Percentiles rank a stretch among this genome's conserved stretches.
Conservation (phyloP, 1,139 yeast species). For the Suhomyces coccinellae region DNA sequence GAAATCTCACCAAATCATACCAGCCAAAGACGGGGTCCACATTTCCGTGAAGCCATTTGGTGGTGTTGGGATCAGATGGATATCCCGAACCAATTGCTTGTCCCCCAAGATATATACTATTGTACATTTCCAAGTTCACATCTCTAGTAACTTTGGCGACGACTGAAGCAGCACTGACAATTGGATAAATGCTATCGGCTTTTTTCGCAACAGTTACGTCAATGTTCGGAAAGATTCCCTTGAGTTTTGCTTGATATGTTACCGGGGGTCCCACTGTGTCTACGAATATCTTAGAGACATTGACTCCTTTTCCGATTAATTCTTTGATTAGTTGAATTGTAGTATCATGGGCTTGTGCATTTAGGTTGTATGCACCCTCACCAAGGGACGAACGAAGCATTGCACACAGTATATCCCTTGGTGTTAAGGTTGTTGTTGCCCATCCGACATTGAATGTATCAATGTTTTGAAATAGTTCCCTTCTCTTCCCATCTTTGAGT, state of each 20-base stretch:
- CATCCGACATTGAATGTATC: slow-evolving; percentile 75
- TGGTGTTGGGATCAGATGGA: slow-evolving; percentile 89
- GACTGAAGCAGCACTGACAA: slow-evolving; percentile 94
- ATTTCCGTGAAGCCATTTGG: slow-evolving; percentile 61
- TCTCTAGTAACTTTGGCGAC: slow-evolving; percentile 97
- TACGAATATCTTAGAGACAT: slow-evolving; percentile 70
- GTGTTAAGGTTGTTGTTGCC: slow-evolving; percentile 83
- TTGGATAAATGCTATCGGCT: slow-evolving; percentile 92
- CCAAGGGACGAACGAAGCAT: slow-evolving; percentile 67
- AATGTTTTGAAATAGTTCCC: slow-evolving; percentile 57
- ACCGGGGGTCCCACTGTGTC: slow-evolving; percentile 98
- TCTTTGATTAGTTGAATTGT: slow-evolving; percentile 74
- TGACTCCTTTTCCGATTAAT: slow-evolving; percentile 61
- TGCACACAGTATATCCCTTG: slow-evolving; percentile 83
- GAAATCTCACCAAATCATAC: slow-evolving; percentile 77
- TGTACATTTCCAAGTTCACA: slow-evolving; percentile 51
- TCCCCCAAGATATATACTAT: slow-evolving; percentile 24
- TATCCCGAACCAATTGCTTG: slow-evolving; percentile 81
- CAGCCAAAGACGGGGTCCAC: slow-evolving; percentile 85
- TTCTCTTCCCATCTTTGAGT: slow-evolving; percentile 70
- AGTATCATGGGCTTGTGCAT: slow-evolving; percentile 95
- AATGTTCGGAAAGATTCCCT: slow-evolving; percentile 64
- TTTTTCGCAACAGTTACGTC: slow-evolving; percentile 88
- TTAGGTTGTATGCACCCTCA: slow-evolving; percentile 69
- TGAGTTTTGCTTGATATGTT: slow-evolving; percentile 75